phyloP scores from a whole-genome alignment of 805 yeast species.

The Starmerella gropengiesseri region DNA sequence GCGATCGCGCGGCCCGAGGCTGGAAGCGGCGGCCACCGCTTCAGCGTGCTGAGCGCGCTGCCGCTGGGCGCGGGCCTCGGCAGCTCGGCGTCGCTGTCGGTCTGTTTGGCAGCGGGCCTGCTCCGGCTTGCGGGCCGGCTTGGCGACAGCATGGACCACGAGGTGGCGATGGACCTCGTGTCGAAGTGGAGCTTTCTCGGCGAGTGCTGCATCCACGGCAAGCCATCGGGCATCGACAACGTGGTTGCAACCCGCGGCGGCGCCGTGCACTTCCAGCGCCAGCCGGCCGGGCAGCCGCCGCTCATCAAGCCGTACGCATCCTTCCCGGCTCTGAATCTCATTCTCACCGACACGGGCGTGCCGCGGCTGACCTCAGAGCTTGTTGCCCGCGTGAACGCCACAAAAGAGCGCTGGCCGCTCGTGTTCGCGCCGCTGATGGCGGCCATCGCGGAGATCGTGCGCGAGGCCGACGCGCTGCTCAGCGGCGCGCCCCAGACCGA shows the following conservation, averaged over 20 bases:
- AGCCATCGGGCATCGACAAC: conserved; percentile 93
- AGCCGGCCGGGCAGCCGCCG: conserved; percentile 27
- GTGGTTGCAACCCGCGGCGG: conserved; percentile 95
- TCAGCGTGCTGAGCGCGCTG: conserved; percentile 65
- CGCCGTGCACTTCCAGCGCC: conserved; percentile 78
- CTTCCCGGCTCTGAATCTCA: conserved; percentile 61
- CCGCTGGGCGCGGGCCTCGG: conserved; percentile 98
- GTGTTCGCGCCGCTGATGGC: conserved; percentile 51
- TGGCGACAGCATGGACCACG: conserved; percentile 17
- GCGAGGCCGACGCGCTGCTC: conserved; percentile 61
- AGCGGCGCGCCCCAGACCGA: conserved; percentile 34
- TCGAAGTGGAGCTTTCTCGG: conserved; percentile 87
- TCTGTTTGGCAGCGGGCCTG: conserved; percentile 69
- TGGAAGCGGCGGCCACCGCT: conserved; percentile 36
- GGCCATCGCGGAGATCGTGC: conserved; percentile 64
- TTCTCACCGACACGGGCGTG: conserved; percentile 75
- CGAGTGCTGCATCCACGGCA: conserved; percentile 91
- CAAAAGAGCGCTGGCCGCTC: conserved; percentile 44
- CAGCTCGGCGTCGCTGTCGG: conserved; percentile 83
- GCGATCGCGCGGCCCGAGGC: conserved; percentile 4
- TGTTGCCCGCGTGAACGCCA: conserved; percentile 61
- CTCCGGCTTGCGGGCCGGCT: conserved; percentile 46
- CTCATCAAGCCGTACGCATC: conserved; percentile 57
- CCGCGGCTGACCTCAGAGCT: conserved; percentile 79
- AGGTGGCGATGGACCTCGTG: conserved; percentile 36